Evolutionary conservation across 1,284 basidiomycete species (phyloP), one percentile per base, ranked within the genome.

Genomic region (Moesziomyces sp.): DNA sequence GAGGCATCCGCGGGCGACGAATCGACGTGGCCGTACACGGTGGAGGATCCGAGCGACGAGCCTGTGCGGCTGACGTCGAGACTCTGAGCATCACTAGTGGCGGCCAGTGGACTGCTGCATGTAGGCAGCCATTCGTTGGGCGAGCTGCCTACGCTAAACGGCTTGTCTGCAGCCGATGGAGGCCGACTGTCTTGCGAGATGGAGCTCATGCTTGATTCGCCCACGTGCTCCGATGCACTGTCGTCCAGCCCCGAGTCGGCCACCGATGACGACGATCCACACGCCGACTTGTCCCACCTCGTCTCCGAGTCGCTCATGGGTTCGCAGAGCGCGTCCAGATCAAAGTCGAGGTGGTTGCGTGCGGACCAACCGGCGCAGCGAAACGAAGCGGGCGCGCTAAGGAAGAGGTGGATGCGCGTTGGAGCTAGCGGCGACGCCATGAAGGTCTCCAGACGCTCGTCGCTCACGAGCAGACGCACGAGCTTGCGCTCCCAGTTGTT

Each of bases 401-500:
- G 58, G 5, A 78, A 66, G 23, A 76, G 24, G 14, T 76, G 67
- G 34, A 59, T 72, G 21, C 52, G 68, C 21, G 71, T 64, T 0
- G 63, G 71, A 3, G 66, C 63, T 1, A 68, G 38, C 14, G 62
- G 43, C 1, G 55, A 18, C 11, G 54, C 62, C 11, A 63, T 16
- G 19, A 67, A 59, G 2, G 57, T 28, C 28, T 67, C 63, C 28
- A 68, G 64, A 5, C 49, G 49, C 35, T 65, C 55, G 14, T 71
- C 52, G 21, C 58, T 58, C 40, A 78, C 64, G 2, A 69, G 58
- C 28, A 71, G 44, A 16, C 77, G 64, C 5, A 76, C 67, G 19
- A 78, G 74, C 57, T 72, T 73, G 50, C 77, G 75, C 34, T 77
- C 77, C 57, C 76, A 66, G 19, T 68, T 56, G 47, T 48, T 58